Evolutionary conservation across 1,284 basidiomycete species (phyloP), one percentile per base, ranked within the genome.

Genomic region (Golubevia sp.): DNA sequence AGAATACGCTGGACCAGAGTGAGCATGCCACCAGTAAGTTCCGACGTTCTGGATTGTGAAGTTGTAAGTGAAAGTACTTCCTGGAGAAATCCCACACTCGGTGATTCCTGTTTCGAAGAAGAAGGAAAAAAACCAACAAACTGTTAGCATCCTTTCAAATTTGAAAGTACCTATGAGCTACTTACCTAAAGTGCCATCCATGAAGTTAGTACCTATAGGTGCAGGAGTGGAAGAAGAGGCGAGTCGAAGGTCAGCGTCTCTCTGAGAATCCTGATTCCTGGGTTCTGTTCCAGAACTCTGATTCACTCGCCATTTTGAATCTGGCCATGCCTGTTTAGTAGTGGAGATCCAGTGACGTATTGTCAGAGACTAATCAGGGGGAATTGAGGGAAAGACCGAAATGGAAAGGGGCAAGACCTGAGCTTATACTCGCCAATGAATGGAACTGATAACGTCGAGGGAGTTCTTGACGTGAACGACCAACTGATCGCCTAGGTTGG

Each of bases 1-100:
- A 1, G 85, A 85, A 77, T 86, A 86, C 62, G 86, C 83, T 18
- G 80, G 84, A 30, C 76, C 44, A 8, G 56, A 59, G 26, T 81
- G 74, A 24, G 75, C 50, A 52, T 34, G 25, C 23, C 25, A 11
- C 21, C 27, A 38, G 44, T 27, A 64, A 52, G 55, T 63, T 2
- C 61, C 61, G 24, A 58, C 56, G 3, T 62, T 34, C 30, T 34
- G 30, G 11, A 34, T 11, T 34, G 58, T 26, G 3, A 51, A 11
- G 20, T 64, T 61, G 53, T 80, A 79, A 6, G 66, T 68, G 7
- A 68, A 56, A 34, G 58, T 56, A 2, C 66, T 61, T 20, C 71
- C 69, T 3, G 71, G 56, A 1, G 73, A 71, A 21, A 84, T 77
- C 11, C 76, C 75, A 54, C 82, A 84, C 51, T 82, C 73, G 2